Base-by-base conservation (phyloP, 208 protist species). In the Lotmaria passim region DNA sequence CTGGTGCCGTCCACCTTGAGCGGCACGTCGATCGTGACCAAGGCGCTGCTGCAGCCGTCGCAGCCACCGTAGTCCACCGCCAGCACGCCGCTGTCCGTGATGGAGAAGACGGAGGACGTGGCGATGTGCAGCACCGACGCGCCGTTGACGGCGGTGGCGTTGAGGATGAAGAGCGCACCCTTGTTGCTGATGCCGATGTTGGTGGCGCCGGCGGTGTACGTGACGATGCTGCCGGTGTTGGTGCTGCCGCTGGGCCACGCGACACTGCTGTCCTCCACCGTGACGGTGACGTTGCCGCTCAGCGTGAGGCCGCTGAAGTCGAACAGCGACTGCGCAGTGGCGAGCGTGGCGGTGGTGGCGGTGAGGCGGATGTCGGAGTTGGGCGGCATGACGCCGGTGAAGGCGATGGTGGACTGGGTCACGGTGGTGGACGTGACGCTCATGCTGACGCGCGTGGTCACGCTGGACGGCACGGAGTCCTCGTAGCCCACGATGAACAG, bases 241-340 rank as follows among this genome's bases (percentile, higher is more conserved):
- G 23, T n/a, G 30, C 38, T 8, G 38, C 19, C 28, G 24, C 50
- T 41, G 26, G 56, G 46, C 68, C 55, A 67, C 57, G 46, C 44
- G 46, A 74, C 68, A 23, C 34, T 41, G 53, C 33, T 67, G 36
- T 53, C 39, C 57, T 65, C 58, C 17, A 74, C 39, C 43, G 38
- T 47, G 28, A 74, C 4, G 28, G 51, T 66, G 34, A 66, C 46
- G 55, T 67, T 74, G 17, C 8, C 31, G 33, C 23, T 24, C 23
- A 74, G 48, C 21, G 44, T n/a, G 39, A 74, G 55, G 11, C 48
- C 58, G 36, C 59, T 66, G 59, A 74, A 74, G 36, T 74, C 59
- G 68, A 74, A 74, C 31, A 67, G 68, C 33, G 68, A 63, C 56
- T 74, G 56, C 26, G 14, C 15, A 36, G 50, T 28, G 30, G 31